These are phyloP conservation scores for Globisporangium parvum DNA, from an alignment of 352 stramenopile genomes.

Conservation along the genomic window DNA sequence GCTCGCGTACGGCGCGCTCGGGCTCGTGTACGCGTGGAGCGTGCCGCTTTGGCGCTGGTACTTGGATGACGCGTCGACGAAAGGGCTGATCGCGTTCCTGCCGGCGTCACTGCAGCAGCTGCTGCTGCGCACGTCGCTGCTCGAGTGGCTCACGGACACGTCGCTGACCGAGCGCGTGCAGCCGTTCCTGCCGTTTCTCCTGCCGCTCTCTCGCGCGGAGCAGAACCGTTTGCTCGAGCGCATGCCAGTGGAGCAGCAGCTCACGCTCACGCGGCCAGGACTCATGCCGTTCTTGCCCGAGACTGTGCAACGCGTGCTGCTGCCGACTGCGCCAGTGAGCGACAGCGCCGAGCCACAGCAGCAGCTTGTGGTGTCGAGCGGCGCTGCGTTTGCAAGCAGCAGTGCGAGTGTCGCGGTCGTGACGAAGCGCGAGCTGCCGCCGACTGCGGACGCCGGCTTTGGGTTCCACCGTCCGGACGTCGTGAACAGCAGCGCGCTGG, in stretches of 20 bases:
- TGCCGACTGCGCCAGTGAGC: constrained; percentile 22
- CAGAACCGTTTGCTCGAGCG: constrained; percentile 66
- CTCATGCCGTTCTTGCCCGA: constrained; percentile 57
- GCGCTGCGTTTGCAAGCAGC: not conserved
- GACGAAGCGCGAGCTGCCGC: constrained; percentile 16
- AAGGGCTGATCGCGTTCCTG: constrained; percentile 59
- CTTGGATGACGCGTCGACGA: constrained; percentile 39
- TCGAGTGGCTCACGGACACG: constrained; percentile 82
- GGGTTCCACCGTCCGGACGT: constrained; percentile 41
- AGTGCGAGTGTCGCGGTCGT: constrained; percentile 7
- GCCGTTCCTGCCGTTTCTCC: constrained; percentile 68
- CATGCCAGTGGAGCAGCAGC: constrained; percentile 57
- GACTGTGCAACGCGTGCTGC: constrained; percentile 47
- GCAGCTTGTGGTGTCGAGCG: constrained; percentile 4
- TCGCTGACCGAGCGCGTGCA: constrained; percentile 63
- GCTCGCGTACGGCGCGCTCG: constrained; percentile 54
- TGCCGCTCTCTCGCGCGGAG: constrained; percentile 60
- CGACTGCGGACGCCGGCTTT: constrained; percentile 44
- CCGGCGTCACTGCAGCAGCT: constrained; percentile 50
- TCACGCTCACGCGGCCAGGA: constrained; percentile 66
- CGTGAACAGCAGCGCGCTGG: constrained; percentile 16
- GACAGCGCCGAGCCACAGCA: constrained; percentile 7
- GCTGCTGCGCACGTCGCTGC: constrained; percentile 62
- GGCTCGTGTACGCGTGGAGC: constrained; percentile 75
- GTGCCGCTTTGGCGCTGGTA: constrained; percentile 79